Evolutionary conservation across 2,329 filamentous ascomycete genomes (phyloP).

Genomic region (Xylaria multiplex): DNA sequence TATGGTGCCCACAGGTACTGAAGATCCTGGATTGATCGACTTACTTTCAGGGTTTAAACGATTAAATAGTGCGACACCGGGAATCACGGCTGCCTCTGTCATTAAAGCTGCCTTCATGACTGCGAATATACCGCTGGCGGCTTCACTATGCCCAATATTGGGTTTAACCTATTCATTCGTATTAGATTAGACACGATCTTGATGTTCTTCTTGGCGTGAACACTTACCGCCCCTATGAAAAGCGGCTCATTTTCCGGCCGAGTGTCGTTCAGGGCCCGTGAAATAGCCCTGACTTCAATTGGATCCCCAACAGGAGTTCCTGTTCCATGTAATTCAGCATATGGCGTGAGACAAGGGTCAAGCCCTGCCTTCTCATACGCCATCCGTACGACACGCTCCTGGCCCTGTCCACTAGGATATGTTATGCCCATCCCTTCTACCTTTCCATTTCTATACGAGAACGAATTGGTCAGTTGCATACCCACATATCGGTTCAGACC

Average conservation of each 20-base stretch:
- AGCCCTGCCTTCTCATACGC: slow-evolving; percentile 41
- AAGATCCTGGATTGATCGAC: neutral
- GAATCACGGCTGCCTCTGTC: slow-evolving; percentile 36
- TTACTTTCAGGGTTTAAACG: slow-evolving; percentile 41
- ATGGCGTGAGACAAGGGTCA: slow-evolving; percentile 39
- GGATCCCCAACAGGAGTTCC: slow-evolving; percentile 44
- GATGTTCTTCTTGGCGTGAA: neutral
- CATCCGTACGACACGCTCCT: slow-evolving; percentile 40
- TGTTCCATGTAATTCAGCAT: slow-evolving; percentile 44
- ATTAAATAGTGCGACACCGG: slow-evolving; percentile 30
- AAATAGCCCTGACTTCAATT: slow-evolving; percentile 41
- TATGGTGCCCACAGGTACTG: neutral
- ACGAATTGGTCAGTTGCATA: slow-evolving; percentile 38
- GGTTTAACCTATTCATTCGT: slow-evolving; percentile 36
- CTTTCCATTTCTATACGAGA: slow-evolving; percentile 39
- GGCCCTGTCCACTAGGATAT: slow-evolving; percentile 41
- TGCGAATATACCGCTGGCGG: slow-evolving; percentile 40
- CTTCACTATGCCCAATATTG: slow-evolving; percentile 44
- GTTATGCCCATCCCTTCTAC: slow-evolving; percentile 46
- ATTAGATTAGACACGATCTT: neutral
- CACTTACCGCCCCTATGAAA: slow-evolving; percentile 37
- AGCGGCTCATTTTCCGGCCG: slow-evolving; percentile 34
- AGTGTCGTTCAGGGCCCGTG: slow-evolving; percentile 37
- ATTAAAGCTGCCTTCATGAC: slow-evolving; percentile 40
- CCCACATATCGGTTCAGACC: slow-evolving; percentile 33